Conservation (phyloP, 257 asterid genomes). For the Nicotiana otophora region DNA sequence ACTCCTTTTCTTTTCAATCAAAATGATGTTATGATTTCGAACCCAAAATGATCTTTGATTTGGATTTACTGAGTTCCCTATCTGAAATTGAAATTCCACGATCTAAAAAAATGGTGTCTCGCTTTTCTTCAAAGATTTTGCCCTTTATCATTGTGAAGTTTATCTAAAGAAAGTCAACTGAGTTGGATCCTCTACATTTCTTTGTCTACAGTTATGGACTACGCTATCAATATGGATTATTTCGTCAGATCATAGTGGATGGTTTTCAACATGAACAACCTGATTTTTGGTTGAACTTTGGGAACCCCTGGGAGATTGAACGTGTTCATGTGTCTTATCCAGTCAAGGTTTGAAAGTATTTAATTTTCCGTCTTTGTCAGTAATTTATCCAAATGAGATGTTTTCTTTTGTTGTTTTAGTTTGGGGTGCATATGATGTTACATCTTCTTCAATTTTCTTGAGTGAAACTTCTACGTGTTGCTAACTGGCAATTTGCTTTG, state of each 20-base stretch:
- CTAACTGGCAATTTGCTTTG: slow-evolving; percentile 8
- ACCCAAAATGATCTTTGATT: neutral
- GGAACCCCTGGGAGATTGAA: slow-evolving; percentile 57
- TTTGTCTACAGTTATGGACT: slow-evolving; percentile 38
- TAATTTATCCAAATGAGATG: slow-evolving; percentile 1
- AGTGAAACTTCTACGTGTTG: slow-evolving; percentile 14
- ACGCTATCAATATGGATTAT: slow-evolving; percentile 50
- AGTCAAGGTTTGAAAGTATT: slow-evolving; percentile 40
- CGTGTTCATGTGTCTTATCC: slow-evolving; percentile 50
- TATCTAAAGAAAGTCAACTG: neutral
- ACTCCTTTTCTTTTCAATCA: neutral
- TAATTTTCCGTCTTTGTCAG: slow-evolving; percentile 3
- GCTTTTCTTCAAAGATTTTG: neutral
- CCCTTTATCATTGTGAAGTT: neutral
- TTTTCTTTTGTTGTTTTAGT: neutral
- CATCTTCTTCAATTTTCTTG: slow-evolving; percentile 4
- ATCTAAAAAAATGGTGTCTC: neutral
- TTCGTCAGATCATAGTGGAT: slow-evolving; percentile 46
- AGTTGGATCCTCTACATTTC: slow-evolving; percentile 10
- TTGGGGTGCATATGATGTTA: neutral
- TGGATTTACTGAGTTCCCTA: neutral
- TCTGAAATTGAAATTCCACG: neutral
- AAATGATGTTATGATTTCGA: neutral
- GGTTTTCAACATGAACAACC: slow-evolving; percentile 54
- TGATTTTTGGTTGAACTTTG: slow-evolving; percentile 50